Evolutionary conservation across 768 basidiomycete species (phyloP).

Genomic region (Leccinellum albellum): DNA sequence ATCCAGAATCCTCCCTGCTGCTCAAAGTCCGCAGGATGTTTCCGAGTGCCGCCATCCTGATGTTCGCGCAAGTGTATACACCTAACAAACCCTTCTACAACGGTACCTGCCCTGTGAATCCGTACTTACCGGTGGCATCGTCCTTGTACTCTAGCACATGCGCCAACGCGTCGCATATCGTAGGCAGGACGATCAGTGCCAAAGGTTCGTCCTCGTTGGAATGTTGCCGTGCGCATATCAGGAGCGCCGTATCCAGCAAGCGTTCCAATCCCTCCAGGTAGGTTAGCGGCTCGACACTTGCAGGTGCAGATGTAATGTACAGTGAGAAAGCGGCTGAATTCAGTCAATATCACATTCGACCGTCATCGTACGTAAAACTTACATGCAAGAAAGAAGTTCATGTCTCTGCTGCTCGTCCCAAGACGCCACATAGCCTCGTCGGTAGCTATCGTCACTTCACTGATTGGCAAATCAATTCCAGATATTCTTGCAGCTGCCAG

Average conservation of each 20-base stretch:
- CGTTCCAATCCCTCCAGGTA: conserved; percentile 44
- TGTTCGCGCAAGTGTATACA: conserved; percentile 15
- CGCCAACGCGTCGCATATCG: conserved; percentile 48
- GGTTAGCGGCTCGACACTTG: conserved; percentile 34
- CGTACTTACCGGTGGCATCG: conserved; percentile 25
- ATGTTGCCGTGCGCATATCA: conserved; percentile 45
- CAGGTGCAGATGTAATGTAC: conserved; percentile 34
- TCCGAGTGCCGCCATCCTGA: conserved; percentile 49
- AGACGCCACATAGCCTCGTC: conserved; percentile 39
- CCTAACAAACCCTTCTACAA: conserved; percentile 7
- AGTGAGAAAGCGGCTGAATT: conserved; percentile 41
- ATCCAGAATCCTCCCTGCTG: conserved; percentile 16
- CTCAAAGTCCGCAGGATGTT: conserved; percentile 35
- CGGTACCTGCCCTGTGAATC: background rate
- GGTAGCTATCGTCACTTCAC: conserved; percentile 4
- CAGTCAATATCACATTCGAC: background rate
- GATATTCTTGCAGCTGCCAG: conserved; percentile 26
- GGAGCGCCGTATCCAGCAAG: conserved; percentile 46
- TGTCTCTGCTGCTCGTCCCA: conserved; percentile 22
- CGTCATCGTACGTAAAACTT: conserved; percentile 16
- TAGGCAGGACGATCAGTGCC: conserved; percentile 45
- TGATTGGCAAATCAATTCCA: conserved; percentile 7
- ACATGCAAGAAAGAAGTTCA: conserved; percentile 42
- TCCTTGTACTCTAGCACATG: conserved; percentile 33
- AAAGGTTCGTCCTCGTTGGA: conserved; percentile 47